Base-by-base conservation (phyloP, 108 stramenopile genomes). In the Pinguiococcus pyrenoidosus region DNA sequence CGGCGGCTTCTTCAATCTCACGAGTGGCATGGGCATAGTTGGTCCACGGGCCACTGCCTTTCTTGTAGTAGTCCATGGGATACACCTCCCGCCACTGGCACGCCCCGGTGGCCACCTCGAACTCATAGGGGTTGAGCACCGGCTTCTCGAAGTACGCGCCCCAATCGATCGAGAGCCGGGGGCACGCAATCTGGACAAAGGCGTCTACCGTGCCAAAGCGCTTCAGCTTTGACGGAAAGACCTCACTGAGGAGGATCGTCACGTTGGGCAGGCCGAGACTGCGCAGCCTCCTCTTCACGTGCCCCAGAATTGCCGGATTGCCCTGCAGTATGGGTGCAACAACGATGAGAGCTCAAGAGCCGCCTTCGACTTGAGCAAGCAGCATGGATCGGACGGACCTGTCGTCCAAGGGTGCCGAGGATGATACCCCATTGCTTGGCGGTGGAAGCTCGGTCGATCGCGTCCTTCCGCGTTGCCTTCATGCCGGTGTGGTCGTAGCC, bases 111-210 rank as follows among this genome's bases (percentile, higher is more conserved):
- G 62, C 62, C 12, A 68, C 72, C 16, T 66, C 46, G 36, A 43
- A 44, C 35, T 76, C 79, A 41, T 73, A 75, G 34, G 76, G 68
- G 56, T 75, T 72, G 14, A 78, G 60, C 29, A 76, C 37, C 7
- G 77, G 77, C 49, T 46, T 56, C 53, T 33, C 9, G 52, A 67
- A 78, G 49, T 71, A 71, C 39, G 86, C 82, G 17, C 92, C 92
- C 96, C 96, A 99, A 56, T 99, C 96, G 22, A 99, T 75, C 21
- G 78, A 81, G 23, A 99, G 67, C 5, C 96, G 53, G 2, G 96
- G 96, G 61, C 96, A 99, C n/a, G 93, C 89, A 12, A 99, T 76
- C 66, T 99, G 96, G 4, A 99, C 84, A 90, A 90, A 99, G 12
- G 84, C 90, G 46, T 77, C 71, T 21, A 87, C 61, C 12, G 75